A percentile compares a stretch with the other conserved stretches of the same genome.
Evolutionary conservation across 257 asterid genomes (phyloP).

Genomic region (Phtheirospermum japonicum): DNA sequence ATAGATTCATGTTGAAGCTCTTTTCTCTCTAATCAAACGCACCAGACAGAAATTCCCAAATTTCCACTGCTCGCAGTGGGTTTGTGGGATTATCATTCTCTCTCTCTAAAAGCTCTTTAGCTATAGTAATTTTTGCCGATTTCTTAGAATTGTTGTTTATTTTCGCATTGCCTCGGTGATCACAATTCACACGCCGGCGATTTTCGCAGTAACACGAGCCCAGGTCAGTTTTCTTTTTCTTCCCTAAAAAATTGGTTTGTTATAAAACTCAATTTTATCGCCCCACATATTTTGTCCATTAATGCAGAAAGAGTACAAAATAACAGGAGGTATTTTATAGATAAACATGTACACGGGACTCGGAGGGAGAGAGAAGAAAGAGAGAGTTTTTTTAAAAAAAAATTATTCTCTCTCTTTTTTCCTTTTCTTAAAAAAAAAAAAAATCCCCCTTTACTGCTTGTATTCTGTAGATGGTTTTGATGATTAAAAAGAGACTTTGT

Average conservation of each 20-base stretch:
- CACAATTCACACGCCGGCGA: conserved; percentile 38
- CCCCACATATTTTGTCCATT: conserved; percentile 27
- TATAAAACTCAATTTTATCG: conserved; percentile 37
- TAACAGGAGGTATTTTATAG: conserved; percentile 11
- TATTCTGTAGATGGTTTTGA: conserved; percentile 35
- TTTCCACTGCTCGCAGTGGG: conserved; percentile 37
- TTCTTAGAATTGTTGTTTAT: not conserved
- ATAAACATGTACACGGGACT: conserved; percentile 22
- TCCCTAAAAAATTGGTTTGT: conserved; percentile 28
- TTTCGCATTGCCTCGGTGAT: conserved; percentile 37
- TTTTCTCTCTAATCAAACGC: conserved; percentile 23
- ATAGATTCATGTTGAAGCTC: conserved; percentile 21
- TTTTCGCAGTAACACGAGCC: conserved; percentile 33
- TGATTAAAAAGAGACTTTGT: conserved; percentile 45
- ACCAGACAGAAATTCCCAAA: conserved; percentile 30
- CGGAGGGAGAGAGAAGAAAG: conserved; percentile 9
- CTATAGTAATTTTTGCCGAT: not conserved
- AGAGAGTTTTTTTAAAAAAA: conserved; percentile 13
- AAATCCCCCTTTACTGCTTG: conserved; percentile 23
- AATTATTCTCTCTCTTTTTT: not conserved
- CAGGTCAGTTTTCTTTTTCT: conserved; percentile 62
- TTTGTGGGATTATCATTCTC: conserved; percentile 30
- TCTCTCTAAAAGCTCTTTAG: not conserved
- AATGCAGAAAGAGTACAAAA: conserved; percentile 24
- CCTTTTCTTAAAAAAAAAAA: too few relatives aligned